Base-by-base conservation (phyloP, 1,284 basidiomycete genomes). In the Ceratobasidium sp. region DNA sequence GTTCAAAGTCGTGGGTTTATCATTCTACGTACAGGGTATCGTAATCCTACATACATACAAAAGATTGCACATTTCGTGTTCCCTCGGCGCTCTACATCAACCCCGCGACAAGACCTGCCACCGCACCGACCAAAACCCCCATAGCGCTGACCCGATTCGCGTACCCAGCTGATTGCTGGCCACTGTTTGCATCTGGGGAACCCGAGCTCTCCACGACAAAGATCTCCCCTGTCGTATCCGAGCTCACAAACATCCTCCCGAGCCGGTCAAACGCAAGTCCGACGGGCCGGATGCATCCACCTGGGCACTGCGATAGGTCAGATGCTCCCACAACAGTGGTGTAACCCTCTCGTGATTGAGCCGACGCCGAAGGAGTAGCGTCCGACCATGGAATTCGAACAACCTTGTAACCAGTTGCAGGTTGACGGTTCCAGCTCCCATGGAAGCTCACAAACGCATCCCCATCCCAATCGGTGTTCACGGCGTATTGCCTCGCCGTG, bases 391-490 rank as follows among this genome's bases (percentile, higher is more conserved):
- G 54, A n/a, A 52, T 47, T 13, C 43, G 52, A 13, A 68, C 50
- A 10, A 49, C 40, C 22, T 68, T 43, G 38, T 68, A 55, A 31
- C 65, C 65, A 47, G 65, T 68, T 35, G 65, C 53, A 3, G 65
- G 65, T 15, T 57, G 12, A 29, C 52, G 35, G 27, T 68, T 42
- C 65, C 65, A 68, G 49, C 53, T 56, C n/a, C 65, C 65, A 49
- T 68, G 65, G n/a, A 68, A 68, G 43, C 52, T 55, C 42, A 68
- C 54, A 54, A 68, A 68, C 52, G 65, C 65, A 43, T 68, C 22
- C 10, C 54, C 65, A 43, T 56, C 42, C 65, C 65, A 68, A 2
- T 40, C 3, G 15, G 53, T 54, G 31, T 68, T 45, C 22, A 68
- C 32, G 10, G 65, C 65, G 47, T 54, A 68, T 22, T 3, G 15